A percentile compares a stretch with the other conserved stretches of the same genome.
phyloP scores from a whole-genome alignment of 2,329 filamentous ascomycete genomes.

The Colletotrichum kahawae region DNA sequence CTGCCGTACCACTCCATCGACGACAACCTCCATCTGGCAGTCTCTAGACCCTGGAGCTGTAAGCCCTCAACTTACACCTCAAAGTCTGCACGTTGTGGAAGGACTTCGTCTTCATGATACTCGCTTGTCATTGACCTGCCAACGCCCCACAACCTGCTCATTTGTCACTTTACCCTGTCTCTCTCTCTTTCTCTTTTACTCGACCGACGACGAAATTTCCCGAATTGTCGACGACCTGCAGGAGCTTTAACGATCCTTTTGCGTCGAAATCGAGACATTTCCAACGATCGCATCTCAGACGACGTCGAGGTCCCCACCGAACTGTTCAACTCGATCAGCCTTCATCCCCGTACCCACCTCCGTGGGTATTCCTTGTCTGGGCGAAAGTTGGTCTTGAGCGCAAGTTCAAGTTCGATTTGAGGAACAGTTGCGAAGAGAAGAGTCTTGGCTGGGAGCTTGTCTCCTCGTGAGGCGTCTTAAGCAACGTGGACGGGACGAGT shows the following conservation, averaged over 20 bases:
- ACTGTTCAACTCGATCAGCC: neutral
- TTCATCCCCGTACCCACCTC: constrained; percentile 1
- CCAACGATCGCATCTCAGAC: neutral
- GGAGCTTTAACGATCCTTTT: neutral
- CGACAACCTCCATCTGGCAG: neutral
- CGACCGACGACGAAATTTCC: neutral
- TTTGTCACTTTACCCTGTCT: neutral
- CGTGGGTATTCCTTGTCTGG: constrained; percentile 13
- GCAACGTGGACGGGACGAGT: neutral
- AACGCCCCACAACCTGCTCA: constrained; percentile 2
- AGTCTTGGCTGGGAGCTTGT: neutral
- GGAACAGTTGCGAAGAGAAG: neutral
- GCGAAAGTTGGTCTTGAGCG: neutral
- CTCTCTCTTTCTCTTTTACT: neutral
- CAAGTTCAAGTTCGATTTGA: neutral
- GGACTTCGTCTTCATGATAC: neutral
- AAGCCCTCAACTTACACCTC: neutral
- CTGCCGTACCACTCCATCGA: constrained; percentile 12
- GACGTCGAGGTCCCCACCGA: neutral
- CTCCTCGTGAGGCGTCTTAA: neutral
- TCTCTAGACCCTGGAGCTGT: neutral
- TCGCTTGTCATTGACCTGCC: neutral
- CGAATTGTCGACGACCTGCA: neutral
- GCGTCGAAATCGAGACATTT: neutral
- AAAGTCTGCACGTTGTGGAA: neutral